Conservation (phyloP, 1,284 basidiomycete species). For the Rhodotorula sp. region DNA sequence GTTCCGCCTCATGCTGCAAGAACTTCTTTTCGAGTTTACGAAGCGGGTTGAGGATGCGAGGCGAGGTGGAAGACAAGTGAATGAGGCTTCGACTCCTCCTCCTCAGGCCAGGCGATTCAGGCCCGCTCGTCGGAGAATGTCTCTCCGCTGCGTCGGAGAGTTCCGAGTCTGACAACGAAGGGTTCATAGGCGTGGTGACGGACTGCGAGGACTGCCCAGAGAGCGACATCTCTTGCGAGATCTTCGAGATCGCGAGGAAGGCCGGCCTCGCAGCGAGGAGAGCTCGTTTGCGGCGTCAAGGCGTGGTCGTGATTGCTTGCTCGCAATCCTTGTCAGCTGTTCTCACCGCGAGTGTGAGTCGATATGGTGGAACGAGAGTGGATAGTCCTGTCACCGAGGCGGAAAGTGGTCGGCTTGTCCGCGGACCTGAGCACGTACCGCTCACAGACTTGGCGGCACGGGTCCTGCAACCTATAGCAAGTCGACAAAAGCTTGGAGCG, state of each 20-base stretch:
- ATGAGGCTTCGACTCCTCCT: not conserved
- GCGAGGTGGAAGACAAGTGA: not conserved
- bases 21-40: not conserved
- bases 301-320: no score
- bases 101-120: not conserved
- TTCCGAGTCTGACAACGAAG: not conserved
- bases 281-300: no score
- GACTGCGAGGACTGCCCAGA: not conserved
- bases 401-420: no score
- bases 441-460: no score
- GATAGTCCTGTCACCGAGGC: no score
- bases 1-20: not conserved
- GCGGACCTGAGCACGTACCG: no score
- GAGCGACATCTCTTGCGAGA: not conserved
- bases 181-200: not conserved
- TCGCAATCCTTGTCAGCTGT: no score
- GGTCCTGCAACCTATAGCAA: no score
- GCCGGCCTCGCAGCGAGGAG: no score
- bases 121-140: not conserved
- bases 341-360: no score
- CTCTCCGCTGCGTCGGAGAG: not conserved
- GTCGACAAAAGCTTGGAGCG: no score
- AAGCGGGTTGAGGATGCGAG: not conserved
- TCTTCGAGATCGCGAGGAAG: not conserved
- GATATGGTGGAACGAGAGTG: no score